Base-by-base conservation (phyloP, 768 basidiomycete species). In the Mrakia hoshinonis region DNA sequence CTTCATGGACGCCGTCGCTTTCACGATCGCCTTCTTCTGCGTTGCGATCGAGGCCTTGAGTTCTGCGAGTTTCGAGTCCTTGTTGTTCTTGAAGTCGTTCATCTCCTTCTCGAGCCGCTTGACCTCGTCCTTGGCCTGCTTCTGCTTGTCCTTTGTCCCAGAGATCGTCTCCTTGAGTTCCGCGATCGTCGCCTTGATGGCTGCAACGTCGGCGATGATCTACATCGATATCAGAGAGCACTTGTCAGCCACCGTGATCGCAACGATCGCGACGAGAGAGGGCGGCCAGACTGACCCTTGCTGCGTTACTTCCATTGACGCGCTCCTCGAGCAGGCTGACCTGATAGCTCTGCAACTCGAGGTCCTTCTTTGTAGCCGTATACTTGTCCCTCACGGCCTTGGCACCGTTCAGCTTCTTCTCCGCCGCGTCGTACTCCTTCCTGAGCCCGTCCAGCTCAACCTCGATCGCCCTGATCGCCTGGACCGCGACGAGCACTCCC, bases 11-110 rank as follows among this genome's bases (percentile, higher is more conserved):
- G 89, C 87, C 1, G 88, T 83, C 78, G 93, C 87, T 80, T 90
- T 92, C 76, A 90, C 88, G 18, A 94, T 81, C 0, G 85, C 85
- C 7, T 85, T 82, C 81, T 94, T 96, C 80, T 91, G 89, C 77
- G 86, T 88, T 24, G 83, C 83, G 74, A 98, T 91, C 74, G 86
- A 85, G 11, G 84, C 85, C 83, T 94, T 96, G 74, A 98, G 85
- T 78, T 98, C 90, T 22, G 88, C 89, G 68, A 91, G 89, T 81
- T 98, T 98, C 60, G 92, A 92, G 64, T 97, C 96, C 79, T 96
- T 96, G 82, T 99, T 94, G 80, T 94, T 89, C 82, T 96, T 94
- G 83, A 99, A 97, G 82, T 98, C 96, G 68, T 86, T 86, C 92
- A 99, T 98, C 78, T 99, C 96, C 76, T 88, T 88, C 81, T 98